Percentiles rank a stretch among this genome's conserved stretches.
phyloP scores from a whole-genome alignment of 2,329 filamentous ascomycete species.

The Trichophyton verrucosum region DNA sequence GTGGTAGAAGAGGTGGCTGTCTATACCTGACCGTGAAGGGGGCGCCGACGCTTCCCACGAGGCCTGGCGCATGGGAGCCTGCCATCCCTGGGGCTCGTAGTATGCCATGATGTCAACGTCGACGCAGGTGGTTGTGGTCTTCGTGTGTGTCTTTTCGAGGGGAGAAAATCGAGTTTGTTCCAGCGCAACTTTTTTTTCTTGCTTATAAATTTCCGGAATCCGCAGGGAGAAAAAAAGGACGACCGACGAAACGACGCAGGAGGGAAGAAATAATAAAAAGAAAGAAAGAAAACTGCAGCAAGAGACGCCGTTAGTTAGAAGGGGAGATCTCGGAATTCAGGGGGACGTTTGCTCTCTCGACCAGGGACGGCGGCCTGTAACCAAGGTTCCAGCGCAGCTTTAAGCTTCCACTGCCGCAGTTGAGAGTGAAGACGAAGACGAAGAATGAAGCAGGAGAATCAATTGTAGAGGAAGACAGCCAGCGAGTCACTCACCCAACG shows the following conservation, averaged over 20 bases:
- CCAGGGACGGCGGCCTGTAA: not conserved
- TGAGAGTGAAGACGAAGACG: slow-evolving; percentile 9
- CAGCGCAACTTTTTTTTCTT: not conserved
- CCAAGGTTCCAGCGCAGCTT: not conserved
- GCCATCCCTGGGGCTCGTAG: slow-evolving; percentile 56
- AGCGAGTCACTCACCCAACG: not conserved
- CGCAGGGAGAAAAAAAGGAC: not conserved
- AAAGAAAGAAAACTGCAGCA: not conserved
- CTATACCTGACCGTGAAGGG: slow-evolving; percentile 57
- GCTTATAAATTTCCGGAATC: not conserved
- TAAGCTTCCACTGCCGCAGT: not conserved
- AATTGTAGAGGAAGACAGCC: slow-evolving; percentile 16
- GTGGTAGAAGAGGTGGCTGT: not conserved
- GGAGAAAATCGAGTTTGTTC: not conserved
- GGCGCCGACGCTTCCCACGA: slow-evolving; percentile 58
- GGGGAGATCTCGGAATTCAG: too few relatives aligned
- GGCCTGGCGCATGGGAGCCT: slow-evolving; percentile 49
- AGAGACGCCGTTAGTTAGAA: not conserved
- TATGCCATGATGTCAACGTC: slow-evolving; percentile 48
- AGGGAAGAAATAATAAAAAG: too few relatives aligned
- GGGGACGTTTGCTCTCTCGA: too few relatives aligned
- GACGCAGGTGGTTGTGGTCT: not conserved
- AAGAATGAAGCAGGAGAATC: slow-evolving; percentile 18
- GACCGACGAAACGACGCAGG: not conserved
- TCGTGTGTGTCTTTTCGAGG: not conserved